Evolutionary conservation across 1,284 basidiomycete genomes (phyloP), one percentile per base, ranked within the genome.

Genomic region (Heliocybe sulcata): DNA sequence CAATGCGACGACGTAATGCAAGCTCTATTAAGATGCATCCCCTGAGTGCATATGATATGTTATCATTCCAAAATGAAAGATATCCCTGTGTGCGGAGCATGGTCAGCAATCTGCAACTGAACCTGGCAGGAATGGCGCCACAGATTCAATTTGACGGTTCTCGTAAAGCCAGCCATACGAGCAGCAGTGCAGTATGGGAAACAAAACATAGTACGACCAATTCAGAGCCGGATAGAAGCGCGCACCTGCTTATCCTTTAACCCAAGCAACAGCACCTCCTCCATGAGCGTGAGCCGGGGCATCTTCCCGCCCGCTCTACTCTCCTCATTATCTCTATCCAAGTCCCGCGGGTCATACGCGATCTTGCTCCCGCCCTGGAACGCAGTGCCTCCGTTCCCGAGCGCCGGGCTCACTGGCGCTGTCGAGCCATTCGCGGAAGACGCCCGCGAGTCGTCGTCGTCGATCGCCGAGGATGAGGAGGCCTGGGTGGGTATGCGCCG

Each of bases 1-100:
- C 92, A 69, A 98, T 95, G 52, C 94, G 82, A 59, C 92, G 79
- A 45, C 94, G 82, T 14, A 98, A 81, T 0, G 94, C 94, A 55
- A 98, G 86, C 69, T 98, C 94, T 57, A 97, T 88, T 59, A 98
- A 81, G 64, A 98, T 97, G 69, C 94, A 97, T 2, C 94, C 94
- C 19, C 94, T 83, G 1, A 98, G 79, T 12, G 94, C 93, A 70
- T 98, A 98, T 0, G 93, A 96, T 61, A 97, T 98, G 72, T 96
- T 97, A 76, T 98, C 94, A 70, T 98, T 98, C 94, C 92, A 96
- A 69, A 97, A 96, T 1, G 92, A 94, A 19, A 96, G 82, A 68
- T 95, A 95, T 45, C 92, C 93, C 89, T 94, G 53, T 6, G 10
- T 2, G 38, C 23, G 35, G 35, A 51, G 31, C 42, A 11, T 8